Evolutionary conservation across 768 basidiomycete species (phyloP), one percentile per base, ranked within the genome.

Genomic region (Panellus pusillus): DNA sequence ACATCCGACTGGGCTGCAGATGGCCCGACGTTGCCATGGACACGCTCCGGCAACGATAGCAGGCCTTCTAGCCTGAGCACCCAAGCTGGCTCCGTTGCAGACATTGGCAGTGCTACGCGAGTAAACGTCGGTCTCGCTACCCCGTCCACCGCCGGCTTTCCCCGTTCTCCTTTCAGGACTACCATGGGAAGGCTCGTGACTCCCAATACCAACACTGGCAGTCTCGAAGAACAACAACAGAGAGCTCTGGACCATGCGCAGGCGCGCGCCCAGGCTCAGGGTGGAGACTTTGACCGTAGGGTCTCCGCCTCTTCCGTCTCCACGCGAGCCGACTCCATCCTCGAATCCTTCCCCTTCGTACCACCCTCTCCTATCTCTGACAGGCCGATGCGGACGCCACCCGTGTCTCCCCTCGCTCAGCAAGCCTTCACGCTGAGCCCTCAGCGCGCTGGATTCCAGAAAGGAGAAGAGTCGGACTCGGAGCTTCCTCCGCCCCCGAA

Each of bases 331-430:
- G 90, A 93, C 65, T 92, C 90, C 3, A 90, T 93, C 60, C 77
- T 93, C 24, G 91, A 91, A 68, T 86, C 83, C 13, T 93, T 93
- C 77, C 89, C 89, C 32, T 92, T 93, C 66, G 90, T 93, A 9
- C 91, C 91, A 19, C 91, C 91, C 1, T 91, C 90, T 8, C 91
- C 91, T 6, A 91, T 93, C 54, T 91, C 89, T n/a, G 83, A 89
- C 60, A 77, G 86, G 48, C 90, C 89, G 9, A 73, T 84, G 61
- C 77, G 89, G 56, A 84, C 87, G 3, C 88, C 88, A 6, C 86
- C 87, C 35, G 82, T 83, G 52, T 91, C 89, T 9, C 89, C 90
- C 8, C 73, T 88, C 17, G 76, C 71, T 24, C 82, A 86, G 67
- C 84, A 86, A 56, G 72, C 65, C 15, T 76, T 78, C 60, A 61